These are phyloP conservation scores for Suillus subalutaceus DNA, from an alignment of 768 basidiomycete species.

Conservation along the genomic window DNA sequence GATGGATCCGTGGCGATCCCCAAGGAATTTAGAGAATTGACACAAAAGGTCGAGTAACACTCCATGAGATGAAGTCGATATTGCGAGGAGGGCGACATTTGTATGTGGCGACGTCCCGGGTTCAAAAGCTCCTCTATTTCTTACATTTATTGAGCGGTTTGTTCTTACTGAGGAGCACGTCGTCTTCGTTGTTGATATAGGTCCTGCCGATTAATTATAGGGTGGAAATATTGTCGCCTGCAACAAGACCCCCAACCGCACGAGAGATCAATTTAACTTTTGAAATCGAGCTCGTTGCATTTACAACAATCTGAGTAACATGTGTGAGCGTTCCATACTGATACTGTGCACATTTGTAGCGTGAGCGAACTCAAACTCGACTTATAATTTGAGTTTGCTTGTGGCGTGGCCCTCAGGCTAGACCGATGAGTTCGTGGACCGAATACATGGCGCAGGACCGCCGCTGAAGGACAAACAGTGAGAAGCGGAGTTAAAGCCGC, in stretches of 20 bases:
- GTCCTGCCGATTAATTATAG: not conserved
- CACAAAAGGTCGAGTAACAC: not conserved
- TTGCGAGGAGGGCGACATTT: not conserved
- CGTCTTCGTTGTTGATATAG: not conserved
- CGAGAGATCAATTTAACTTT: not conserved
- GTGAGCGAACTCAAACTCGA: conserved; percentile 12
- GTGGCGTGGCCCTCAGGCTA: conserved; percentile 9
- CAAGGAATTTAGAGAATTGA: not conserved
- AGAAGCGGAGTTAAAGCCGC: no score
- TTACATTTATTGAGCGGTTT: not conserved
- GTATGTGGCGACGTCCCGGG: not conserved
- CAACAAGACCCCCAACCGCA: not conserved
- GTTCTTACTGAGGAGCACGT: not conserved
- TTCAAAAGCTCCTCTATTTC: not conserved
- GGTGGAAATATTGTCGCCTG: no score
- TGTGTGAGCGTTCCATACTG: not conserved
- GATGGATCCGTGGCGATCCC: not conserved
- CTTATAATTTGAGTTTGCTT: conserved; percentile 12
- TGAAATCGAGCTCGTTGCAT: not conserved
- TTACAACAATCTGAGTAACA: not conserved
- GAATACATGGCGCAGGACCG: no score
- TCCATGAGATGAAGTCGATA: not conserved
- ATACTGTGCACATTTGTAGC: not conserved
- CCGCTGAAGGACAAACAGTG: not conserved
- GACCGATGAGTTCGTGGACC: not conserved